A percentile compares a stretch with the other conserved stretches of the same genome.
Evolutionary conservation across 495 filamentous ascomycete genomes (phyloP).

Genomic region (Usnea hakonensis): DNA sequence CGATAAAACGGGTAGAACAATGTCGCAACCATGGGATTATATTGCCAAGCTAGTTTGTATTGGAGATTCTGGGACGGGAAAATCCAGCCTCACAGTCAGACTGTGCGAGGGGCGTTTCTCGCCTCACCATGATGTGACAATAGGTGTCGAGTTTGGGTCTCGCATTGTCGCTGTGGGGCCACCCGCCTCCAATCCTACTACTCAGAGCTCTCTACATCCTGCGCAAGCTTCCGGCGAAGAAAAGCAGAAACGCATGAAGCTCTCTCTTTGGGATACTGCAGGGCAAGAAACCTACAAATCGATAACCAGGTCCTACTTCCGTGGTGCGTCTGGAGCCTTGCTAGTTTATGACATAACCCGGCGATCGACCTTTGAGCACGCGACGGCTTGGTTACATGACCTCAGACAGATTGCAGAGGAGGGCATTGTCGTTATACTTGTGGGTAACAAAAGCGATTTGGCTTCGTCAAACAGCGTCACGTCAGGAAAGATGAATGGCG

Average conservation of each 20-base stretch:
- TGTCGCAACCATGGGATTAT: slow-evolving; percentile 87
- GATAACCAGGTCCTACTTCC: slow-evolving; percentile 91
- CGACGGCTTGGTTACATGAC: slow-evolving; percentile 85
- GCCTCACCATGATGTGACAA: slow-evolving; percentile 89
- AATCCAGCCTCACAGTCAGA: slow-evolving; percentile 79
- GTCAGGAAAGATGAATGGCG: background rate
- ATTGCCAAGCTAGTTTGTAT: slow-evolving; percentile 98
- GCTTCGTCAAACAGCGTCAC: slow-evolving; percentile 34
- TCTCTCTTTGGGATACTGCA: slow-evolving; percentile 90
- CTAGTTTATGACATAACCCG: slow-evolving; percentile 93
- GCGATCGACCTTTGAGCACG: slow-evolving; percentile 74
- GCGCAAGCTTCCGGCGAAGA: slow-evolving; percentile 2
- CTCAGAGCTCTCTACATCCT: slow-evolving; percentile 26
- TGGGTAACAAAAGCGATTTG: slow-evolving; percentile 91
- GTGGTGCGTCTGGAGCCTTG: slow-evolving; percentile 74
- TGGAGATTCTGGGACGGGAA: slow-evolving; percentile 89
- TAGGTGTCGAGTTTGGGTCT: slow-evolving; percentile 95
- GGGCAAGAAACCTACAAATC: slow-evolving; percentile 96
- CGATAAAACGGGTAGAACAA: slow-evolving; percentile 26
- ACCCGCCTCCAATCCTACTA: slow-evolving; percentile 43
- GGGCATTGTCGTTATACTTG: slow-evolving; percentile 84
- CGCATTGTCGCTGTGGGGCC: slow-evolving; percentile 90
- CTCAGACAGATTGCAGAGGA: slow-evolving; percentile 88
- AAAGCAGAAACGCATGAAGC: slow-evolving; percentile 60
- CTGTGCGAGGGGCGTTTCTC: slow-evolving; percentile 96